A percentile compares a stretch with the other conserved stretches of the same genome.
Evolutionary conservation across 163 green algal species (phyloP).

Genomic region (Coccomyxa subellipsoidea): DNA sequence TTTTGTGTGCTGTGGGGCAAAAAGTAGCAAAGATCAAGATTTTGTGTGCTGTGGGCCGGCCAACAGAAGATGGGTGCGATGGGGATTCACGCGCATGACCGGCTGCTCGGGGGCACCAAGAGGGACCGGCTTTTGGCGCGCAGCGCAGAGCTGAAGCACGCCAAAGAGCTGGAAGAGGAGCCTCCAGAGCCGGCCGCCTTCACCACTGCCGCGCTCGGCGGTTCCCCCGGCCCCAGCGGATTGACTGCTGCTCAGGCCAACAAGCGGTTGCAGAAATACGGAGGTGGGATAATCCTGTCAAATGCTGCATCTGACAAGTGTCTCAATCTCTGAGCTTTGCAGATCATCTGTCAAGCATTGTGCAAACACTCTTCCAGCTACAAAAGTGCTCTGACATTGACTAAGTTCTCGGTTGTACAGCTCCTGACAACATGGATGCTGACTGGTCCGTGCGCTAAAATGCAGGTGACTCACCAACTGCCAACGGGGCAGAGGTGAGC

Average conservation of each 20-base stretch:
- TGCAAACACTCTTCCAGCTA: too few relatives aligned
- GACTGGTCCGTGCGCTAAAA: too few relatives aligned
- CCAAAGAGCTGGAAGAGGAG: background rate
- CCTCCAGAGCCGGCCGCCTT: background rate
- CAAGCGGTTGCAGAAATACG: background rate
- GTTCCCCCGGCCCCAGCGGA: background rate
- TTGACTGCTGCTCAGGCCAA: background rate
- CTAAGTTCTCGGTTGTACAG: too few relatives aligned
- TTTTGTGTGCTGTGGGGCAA: background rate
- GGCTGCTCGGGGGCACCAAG: conserved; percentile 15
- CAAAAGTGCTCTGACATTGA: too few relatives aligned
- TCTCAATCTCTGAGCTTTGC: too few relatives aligned
- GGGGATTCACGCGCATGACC: conserved; percentile 29
- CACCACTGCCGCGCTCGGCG: background rate
- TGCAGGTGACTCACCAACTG: background rate
- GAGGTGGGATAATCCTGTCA: background rate
- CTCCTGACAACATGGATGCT: too few relatives aligned
- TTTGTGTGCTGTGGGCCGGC: background rate
- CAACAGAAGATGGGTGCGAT: conserved; percentile 17
- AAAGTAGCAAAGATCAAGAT: background rate
- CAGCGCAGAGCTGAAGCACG: background rate
- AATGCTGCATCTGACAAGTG: background rate
- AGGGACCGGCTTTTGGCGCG: background rate
- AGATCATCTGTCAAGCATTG: too few relatives aligned
- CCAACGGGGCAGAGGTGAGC: background rate